phyloP scores from a whole-genome alignment of 2,329 filamentous ascomycete species.

The Stagonosporopsis cucurbitacearum region DNA sequence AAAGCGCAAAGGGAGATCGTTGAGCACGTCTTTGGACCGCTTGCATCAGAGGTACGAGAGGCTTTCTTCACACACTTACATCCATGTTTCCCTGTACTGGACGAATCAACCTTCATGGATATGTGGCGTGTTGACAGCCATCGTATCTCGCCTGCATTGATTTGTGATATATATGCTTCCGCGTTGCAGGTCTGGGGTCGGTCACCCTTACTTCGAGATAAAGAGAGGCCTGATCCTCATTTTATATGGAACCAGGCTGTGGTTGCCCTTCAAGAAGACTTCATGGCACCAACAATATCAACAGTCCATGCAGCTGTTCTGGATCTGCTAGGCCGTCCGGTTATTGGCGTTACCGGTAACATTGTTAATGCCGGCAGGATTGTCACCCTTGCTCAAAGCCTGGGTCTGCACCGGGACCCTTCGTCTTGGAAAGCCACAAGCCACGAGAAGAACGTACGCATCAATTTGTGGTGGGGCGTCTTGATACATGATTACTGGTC shows the following conservation, averaged over 20 bases:
- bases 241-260: slow-evolving; percentile 32
- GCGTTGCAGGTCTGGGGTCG: slow-evolving; percentile 22
- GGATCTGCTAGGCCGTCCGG: slow-evolving; percentile 29
- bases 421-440: slow-evolving; percentile 20
- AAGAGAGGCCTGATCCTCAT: slow-evolving; percentile 20
- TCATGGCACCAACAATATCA: slow-evolving; percentile 30
- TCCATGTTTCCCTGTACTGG: slow-evolving; percentile 30
- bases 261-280: slow-evolving; percentile 27
- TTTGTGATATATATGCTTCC: slow-evolving; percentile 29
- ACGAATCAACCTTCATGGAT: slow-evolving; percentile 21
- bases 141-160: slow-evolving; percentile 23
- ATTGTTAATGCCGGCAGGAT: slow-evolving; percentile 28
- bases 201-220: slow-evolving; percentile 14
- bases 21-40: slow-evolving; percentile 22
- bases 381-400: slow-evolving; percentile 30
- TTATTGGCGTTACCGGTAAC: slow-evolving; percentile 28
- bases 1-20: slow-evolving; percentile 26
- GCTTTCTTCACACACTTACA: slow-evolving; percentile 25
- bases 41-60: slow-evolving; percentile 15
- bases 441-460: slow-evolving; percentile 27
- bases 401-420: slow-evolving; percentile 28
- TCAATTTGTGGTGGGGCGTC: slow-evolving; percentile 31
- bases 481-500: slow-evolving; percentile 32
- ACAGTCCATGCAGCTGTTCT: slow-evolving; percentile 26
- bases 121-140: slow-evolving; percentile 23